Evolutionary conservation across 1,284 basidiomycete genomes (phyloP), one percentile per base, ranked within the genome.

Genomic region (Ganoderma lingzhi): DNA sequence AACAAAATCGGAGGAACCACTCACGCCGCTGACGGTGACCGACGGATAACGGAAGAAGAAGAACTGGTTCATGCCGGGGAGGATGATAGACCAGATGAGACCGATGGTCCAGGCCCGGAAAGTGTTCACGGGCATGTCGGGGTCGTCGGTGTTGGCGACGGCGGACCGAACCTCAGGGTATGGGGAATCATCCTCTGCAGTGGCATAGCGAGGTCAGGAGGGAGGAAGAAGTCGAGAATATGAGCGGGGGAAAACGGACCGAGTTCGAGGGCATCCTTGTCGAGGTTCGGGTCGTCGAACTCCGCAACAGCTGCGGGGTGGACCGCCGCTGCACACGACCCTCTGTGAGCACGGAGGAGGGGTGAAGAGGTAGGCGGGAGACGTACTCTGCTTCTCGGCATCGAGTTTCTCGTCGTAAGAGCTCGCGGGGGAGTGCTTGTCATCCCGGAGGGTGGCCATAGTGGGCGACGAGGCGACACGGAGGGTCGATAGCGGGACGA

Each of bases 121-220:
- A 2, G 87, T 93, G 42, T 83, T 84, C 2, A 82, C 84, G 2
- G 90, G 90, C 76, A 93, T 89, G 39, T 80, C 79, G 9, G 86
- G 84, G 76, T 93, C 90, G 74, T 94, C 92, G 2, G 88, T 90
- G 76, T 93, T 91, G 44, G 90, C 87, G 28, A 94, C 93, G 32
- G 91, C 91, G n/a, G 91, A 91, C 48, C 93, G 88, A 28, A 94
- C 93, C 76, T 93, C 92, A 2, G 91, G 91, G 77, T 94, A 94
- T 0, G 88, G 88, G 0, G 87, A 89, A 70, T 89, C 87, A 65
- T 87, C 85, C 76, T 88, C 86, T 78, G 68, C 2, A 32, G 23
- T 15, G 12, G 68, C 1, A 28, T 23, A 17, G 3, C 4, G 17
- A n/a, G 15, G 23, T 58, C 70, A 39, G 48, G 23, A 69, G 69